Conservation (phyloP, 768 basidiomycete species). For the Russula abietina region DNA sequence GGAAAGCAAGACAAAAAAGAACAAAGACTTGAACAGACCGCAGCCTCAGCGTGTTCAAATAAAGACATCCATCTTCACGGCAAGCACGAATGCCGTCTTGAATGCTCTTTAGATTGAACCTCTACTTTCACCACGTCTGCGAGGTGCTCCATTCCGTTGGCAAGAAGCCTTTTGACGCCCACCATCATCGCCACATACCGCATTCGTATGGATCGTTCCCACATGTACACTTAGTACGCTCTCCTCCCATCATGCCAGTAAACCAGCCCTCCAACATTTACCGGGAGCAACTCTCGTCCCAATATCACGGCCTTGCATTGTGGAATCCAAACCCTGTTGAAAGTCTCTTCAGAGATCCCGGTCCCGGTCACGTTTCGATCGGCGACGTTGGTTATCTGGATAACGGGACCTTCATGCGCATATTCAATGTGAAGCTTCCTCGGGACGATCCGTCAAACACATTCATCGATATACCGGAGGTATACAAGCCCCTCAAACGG, state of each 20-base stretch:
- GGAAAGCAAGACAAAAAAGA: too few relatives aligned
- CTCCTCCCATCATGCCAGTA: not conserved
- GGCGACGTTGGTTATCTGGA: conserved; percentile 25
- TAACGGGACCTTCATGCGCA: conserved; percentile 19
- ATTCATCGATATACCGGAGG: not conserved
- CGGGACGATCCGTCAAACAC: not conserved
- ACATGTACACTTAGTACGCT: too few relatives aligned
- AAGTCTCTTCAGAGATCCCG: conserved; percentile 3
- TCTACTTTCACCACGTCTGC: too few relatives aligned
- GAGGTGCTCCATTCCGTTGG: too few relatives aligned
- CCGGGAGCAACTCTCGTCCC: conserved; percentile 10
- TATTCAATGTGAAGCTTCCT: conserved; percentile 20
- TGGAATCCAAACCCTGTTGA: conserved; percentile 23
- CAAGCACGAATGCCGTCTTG: too few relatives aligned
- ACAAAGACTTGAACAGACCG: too few relatives aligned
- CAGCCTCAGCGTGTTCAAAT: too few relatives aligned
- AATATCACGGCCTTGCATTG: conserved; percentile 13
- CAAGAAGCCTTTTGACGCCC: too few relatives aligned
- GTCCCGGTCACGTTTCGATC: conserved; percentile 7
- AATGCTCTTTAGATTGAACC: too few relatives aligned
- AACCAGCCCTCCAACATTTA: conserved; percentile 12
- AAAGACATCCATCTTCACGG: too few relatives aligned
- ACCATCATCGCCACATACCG: too few relatives aligned
- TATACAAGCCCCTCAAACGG: not conserved
- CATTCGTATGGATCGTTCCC: too few relatives aligned